phyloP scores from a whole-genome alignment of 306 rosid species.

The Acacia acuminata region DNA sequence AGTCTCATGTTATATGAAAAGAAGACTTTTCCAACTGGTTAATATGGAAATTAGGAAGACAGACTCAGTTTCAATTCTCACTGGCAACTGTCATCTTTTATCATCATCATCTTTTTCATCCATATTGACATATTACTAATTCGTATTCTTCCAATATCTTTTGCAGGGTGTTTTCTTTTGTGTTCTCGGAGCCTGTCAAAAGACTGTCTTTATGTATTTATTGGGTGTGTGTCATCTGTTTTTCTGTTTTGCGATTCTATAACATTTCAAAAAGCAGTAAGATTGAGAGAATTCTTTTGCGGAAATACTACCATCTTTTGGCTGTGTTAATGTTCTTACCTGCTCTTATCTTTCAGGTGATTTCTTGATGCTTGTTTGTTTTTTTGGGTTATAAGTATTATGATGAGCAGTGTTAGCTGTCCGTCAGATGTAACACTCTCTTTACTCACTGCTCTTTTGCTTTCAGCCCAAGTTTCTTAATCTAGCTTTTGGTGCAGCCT shows the following conservation, averaged over 20 bases:
- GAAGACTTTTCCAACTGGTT: not conserved
- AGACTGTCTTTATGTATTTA: conserved; percentile 76
- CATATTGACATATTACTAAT: conserved; percentile 22
- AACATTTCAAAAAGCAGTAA: conserved; percentile 87
- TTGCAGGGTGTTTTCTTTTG: conserved; percentile 88
- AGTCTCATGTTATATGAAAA: not conserved
- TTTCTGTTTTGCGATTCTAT: conserved; percentile 79
- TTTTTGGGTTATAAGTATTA: conserved; percentile 22
- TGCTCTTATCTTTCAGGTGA: conserved; percentile 95
- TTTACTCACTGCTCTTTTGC: conserved; percentile 44
- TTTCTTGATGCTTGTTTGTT: conserved; percentile 24
- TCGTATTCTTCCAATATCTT: conserved; percentile 23
- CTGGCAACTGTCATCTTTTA: not conserved
- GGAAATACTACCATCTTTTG: conserved; percentile 93
- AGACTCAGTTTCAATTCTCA: conserved; percentile 12
- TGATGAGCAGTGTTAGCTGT: conserved; percentile 7
- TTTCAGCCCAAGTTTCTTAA: conserved; percentile 91
- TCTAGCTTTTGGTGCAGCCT: conserved; percentile 90
- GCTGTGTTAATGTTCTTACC: conserved; percentile 95
- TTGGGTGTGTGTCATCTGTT: conserved; percentile 68
- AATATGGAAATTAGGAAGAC: conserved; percentile 14
- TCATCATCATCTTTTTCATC: conserved; percentile 24
- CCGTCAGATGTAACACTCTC: conserved; percentile 27
- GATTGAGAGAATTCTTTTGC: conserved; percentile 93
- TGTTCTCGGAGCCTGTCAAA: conserved; percentile 80